A percentile compares a stretch with the other conserved stretches of the same genome.
Evolutionary conservation across 2,329 filamentous ascomycete species (phyloP).

Genomic region (Trichoderma gracile): DNA sequence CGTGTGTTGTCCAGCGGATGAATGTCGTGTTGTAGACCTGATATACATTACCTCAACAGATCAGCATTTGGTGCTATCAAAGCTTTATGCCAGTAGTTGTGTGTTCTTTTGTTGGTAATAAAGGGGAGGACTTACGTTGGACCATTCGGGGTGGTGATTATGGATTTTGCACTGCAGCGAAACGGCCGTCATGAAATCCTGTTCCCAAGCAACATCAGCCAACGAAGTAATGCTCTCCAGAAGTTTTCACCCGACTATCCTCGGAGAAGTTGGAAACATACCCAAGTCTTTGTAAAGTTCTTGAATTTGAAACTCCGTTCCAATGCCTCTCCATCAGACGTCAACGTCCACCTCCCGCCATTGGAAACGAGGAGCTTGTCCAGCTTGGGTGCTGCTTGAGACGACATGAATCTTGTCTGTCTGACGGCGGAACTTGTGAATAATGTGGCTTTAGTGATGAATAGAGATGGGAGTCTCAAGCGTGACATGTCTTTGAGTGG

Average conservation of each 20-base stretch:
- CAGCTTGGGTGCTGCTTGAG: conserved; percentile 36
- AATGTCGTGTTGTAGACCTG: conserved; percentile 70
- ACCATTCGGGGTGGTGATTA: conserved; percentile 77
- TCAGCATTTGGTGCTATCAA: too few species aligned
- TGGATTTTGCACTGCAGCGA: conserved; percentile 66
- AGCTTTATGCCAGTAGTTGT: too few species aligned
- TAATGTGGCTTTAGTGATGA: background rate
- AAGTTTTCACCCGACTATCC: too few species aligned
- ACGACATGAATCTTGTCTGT: conserved; percentile 5
- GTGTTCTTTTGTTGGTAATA: too few species aligned
- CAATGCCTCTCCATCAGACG: conserved; percentile 53
- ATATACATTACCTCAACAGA: too few species aligned
- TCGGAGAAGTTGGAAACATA: conserved; percentile 46
- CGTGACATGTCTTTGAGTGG: conserved; percentile 7
- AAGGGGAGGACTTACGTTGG: conserved; percentile 55
- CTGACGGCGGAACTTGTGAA: background rate
- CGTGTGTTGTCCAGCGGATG: conserved; percentile 74
- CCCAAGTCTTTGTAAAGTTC: conserved; percentile 66
- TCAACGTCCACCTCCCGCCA: conserved; percentile 52
- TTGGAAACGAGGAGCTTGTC: conserved; percentile 45
- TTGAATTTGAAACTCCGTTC: conserved; percentile 65
- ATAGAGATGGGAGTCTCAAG: background rate
- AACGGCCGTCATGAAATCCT: conserved; percentile 74
- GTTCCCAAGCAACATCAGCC: background rate
- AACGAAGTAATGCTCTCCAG: background rate